Base-by-base conservation (phyloP, 2,329 filamentous ascomycete species). In the Lasiodiplodia sp. region DNA sequence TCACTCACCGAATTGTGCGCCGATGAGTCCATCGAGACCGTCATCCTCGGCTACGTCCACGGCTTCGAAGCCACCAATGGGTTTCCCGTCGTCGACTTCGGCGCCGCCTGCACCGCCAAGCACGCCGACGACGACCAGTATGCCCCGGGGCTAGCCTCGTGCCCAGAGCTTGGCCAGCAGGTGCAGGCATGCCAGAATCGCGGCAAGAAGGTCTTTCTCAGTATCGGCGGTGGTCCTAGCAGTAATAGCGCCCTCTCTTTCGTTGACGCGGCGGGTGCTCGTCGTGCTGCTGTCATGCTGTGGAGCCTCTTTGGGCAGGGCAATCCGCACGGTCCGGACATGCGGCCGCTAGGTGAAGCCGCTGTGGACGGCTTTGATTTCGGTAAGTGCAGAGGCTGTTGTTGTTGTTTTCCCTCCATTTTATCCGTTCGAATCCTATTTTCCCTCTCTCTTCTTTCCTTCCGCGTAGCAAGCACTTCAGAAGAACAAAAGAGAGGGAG, bases 301-400 rank as follows among this genome's bases (percentile, higher is more conserved):
- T 68, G 66, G 66, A 63, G 57, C 47, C 57, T 68, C 5, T 68
- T 68, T 14, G 66, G 66, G 16, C 66, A 68, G n/a, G 66, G 66
- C 18, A 51, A 63, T 23, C 51, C 57, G 56, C 49, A 62, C 37
- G 49, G 57, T 37, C 65, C 65, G 14, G 51, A 47, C 49, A 68
- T 68, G 66, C 56, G 57, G 57, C 66, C 66, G 23, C 37, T 68
- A 18, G 66, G 66, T n/a, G 57, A 63, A 16, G 57, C 57, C 12
- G 56, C 49, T n/a, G 57, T 68, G 16, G 66, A 68, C 49, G 66
- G 66, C 18, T 68, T 68, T 25, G 66, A 68, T 49, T 47, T 68
- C n/a, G 66, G 66, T 68, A 55, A 58, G 65, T 28, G 23, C 14
- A 6, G 38, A 4, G 11, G n/a, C 11, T 28, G 2, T 28, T 40